Conservation (phyloP, 2,329 filamentous ascomycete genomes). For the Penicillium sp. region DNA sequence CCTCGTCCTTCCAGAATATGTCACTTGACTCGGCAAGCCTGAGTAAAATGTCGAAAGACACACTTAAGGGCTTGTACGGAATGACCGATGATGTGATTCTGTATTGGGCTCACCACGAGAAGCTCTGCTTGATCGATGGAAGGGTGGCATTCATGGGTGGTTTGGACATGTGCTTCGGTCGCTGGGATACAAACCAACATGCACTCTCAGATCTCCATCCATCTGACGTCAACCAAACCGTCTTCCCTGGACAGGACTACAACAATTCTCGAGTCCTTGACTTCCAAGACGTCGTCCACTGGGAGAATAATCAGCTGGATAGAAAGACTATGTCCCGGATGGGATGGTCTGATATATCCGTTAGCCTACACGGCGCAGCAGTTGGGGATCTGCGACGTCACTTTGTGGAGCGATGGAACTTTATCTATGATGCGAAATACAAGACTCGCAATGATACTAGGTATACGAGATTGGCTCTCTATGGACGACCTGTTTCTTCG, state of each 20-base stretch:
- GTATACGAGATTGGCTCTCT: slow-evolving; percentile 45
- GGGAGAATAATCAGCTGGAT: slow-evolving; percentile 83
- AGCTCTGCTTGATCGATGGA: slow-evolving; percentile 80
- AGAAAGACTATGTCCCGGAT: slow-evolving; percentile 76
- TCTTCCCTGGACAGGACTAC: slow-evolving; percentile 90
- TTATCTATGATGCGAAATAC: slow-evolving; percentile 83
- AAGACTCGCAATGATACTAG: slow-evolving; percentile 53
- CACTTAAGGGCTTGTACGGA: slow-evolving; percentile 77
- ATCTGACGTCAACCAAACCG: slow-evolving; percentile 67
- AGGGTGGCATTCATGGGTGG: slow-evolving; percentile 85
- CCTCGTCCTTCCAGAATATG: slow-evolving; percentile 56
- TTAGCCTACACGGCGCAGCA: slow-evolving; percentile 72
- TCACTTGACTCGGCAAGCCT: slow-evolving; percentile 55
- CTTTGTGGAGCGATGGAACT: slow-evolving; percentile 89
- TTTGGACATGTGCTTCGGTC: slow-evolving; percentile 80
- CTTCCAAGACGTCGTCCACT: slow-evolving; percentile 73
- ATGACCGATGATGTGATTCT: slow-evolving; percentile 76
- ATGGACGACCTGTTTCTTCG: slow-evolving; percentile 33
- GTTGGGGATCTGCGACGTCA: slow-evolving; percentile 73
- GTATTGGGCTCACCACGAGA: slow-evolving; percentile 94
- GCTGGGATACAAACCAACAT: slow-evolving; percentile 87
- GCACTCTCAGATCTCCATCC: slow-evolving; percentile 82
- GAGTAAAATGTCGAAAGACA: slow-evolving; percentile 67
- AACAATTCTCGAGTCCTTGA: slow-evolving; percentile 86
- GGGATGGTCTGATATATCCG: slow-evolving; percentile 87